Evolutionary conservation across 441 rosid genomes (phyloP).

Genomic region (Sinapis alba): DNA sequence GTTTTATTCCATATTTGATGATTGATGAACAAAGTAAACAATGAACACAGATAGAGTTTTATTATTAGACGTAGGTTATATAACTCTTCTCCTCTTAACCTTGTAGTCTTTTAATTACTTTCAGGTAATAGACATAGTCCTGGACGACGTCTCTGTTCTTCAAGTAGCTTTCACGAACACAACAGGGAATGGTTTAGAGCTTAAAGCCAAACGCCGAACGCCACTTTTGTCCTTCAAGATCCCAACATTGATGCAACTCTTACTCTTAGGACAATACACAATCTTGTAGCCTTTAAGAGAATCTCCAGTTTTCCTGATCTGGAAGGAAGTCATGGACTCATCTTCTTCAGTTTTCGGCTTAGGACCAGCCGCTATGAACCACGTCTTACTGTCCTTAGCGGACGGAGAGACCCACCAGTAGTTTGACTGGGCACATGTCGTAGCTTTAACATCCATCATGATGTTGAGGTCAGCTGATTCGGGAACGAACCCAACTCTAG

Average conservation of each 20-base stretch:
- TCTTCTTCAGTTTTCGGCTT: neutral
- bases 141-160: neutral
- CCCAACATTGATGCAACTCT: neutral
- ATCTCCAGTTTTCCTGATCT: neutral
- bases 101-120: neutral
- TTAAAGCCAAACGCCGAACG: neutral
- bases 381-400: neutral
- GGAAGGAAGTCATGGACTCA: neutral
- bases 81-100: neutral
- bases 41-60: neutral
- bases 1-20: neutral
- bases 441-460: neutral
- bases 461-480: neutral
- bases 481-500: constrained; percentile 9
- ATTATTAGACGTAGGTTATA: neutral
- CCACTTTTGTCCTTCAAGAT: neutral
- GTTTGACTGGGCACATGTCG: neutral
- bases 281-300: neutral
- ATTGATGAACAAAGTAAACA: neutral
- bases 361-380: neutral
- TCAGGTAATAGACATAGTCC: neutral
- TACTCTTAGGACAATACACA: neutral
- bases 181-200: neutral
- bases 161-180: neutral
- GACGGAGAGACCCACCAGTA: neutral